These are phyloP conservation scores for Penicillium frequentans DNA, from an alignment of 2,329 filamentous ascomycete genomes.

Conservation along the genomic window DNA sequence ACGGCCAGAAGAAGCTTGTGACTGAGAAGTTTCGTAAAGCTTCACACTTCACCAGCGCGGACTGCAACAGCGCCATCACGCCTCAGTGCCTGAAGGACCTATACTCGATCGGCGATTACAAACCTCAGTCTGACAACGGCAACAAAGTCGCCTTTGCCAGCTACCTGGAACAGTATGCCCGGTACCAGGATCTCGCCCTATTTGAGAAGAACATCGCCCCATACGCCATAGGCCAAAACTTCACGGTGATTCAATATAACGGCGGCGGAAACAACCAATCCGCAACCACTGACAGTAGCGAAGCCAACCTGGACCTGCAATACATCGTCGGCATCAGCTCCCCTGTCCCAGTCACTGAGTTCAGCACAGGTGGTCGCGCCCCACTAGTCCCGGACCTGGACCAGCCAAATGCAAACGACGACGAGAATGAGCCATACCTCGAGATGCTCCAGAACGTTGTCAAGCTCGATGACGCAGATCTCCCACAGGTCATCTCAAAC, in stretches of 20 bases:
- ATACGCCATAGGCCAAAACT: constrained; percentile 44
- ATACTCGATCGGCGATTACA: constrained; percentile 47
- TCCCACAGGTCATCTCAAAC: constrained; percentile 42
- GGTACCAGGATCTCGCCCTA: constrained; percentile 45
- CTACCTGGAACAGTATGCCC: constrained; percentile 51
- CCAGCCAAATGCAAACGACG: constrained; percentile 41
- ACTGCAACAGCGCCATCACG: constrained; percentile 47
- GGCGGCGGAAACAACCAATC: constrained; percentile 41
- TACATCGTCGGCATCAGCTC: constrained; percentile 48
- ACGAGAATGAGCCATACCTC: constrained; percentile 50
- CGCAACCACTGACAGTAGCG: constrained; percentile 41
- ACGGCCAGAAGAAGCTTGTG: constrained; percentile 18
- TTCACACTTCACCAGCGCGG: constrained; percentile 17
- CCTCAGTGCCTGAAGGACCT: constrained; percentile 49
- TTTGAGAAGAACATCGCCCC: constrained; percentile 44
- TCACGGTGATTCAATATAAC: constrained; percentile 45
- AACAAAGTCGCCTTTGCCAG: constrained; percentile 48
- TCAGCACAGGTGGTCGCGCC: constrained; percentile 49
- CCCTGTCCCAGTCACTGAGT: constrained; percentile 48
- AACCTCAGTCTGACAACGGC: constrained; percentile 35
- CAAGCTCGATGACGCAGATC: constrained; percentile 27
- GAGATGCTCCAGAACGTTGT: constrained; percentile 36
- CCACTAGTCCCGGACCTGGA: constrained; percentile 50
- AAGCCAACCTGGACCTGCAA: constrained; percentile 54
- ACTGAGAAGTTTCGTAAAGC: constrained; percentile 22